Evolutionary conservation across 2,329 filamentous ascomycete species (phyloP), one percentile per base, ranked within the genome.

Genomic region (Pestalotiopsis sp.): DNA sequence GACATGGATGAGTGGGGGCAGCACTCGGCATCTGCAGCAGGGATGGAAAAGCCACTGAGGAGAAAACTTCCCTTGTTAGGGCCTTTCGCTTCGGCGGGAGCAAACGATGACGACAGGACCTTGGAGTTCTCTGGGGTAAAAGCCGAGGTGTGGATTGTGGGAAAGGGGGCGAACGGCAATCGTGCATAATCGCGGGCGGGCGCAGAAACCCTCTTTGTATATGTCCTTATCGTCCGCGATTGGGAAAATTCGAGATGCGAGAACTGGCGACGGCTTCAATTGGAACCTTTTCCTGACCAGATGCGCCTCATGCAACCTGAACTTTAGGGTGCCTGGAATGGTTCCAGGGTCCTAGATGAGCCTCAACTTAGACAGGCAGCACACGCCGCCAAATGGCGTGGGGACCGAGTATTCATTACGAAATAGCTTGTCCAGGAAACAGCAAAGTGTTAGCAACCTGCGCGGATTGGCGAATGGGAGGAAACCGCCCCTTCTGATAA

Each of bases 341-440:
- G n/a, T 25, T 66, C 64, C 52, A 66, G 55, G 64, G 64, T 59
- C 55, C 64, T 27, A 66, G 64, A 66, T 36, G 64, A 60, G 55
- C 52, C 52, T 66, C 64, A 65, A 65, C 41, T 41, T 39, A 17
- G 41, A 41, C 55, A 65, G 39, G 41, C 17, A 58, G 52, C 64
- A 66, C 52, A 38, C 23, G 49, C 64, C 64, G 25, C 64, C n/a
- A 38, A n/a, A 38, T 36, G 64, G 52, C 52, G 64, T 59, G 64
- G 55, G 39, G 31, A 59, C 31, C 6, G 27, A 74, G 69, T 74
- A 76, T 76, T 69, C 73, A 71, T 78, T 78, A 78, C 76, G 74
- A 75, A 77, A 78, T 78, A 72, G 73, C 76, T 77, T 78, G 73
- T 76, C 74, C 65, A 65, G 45, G 65, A 66, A 68, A 71, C 71